phyloP scores from a whole-genome alignment of 164 flowering plant genomes.

The Tetrastigma voinierianum region DNA sequence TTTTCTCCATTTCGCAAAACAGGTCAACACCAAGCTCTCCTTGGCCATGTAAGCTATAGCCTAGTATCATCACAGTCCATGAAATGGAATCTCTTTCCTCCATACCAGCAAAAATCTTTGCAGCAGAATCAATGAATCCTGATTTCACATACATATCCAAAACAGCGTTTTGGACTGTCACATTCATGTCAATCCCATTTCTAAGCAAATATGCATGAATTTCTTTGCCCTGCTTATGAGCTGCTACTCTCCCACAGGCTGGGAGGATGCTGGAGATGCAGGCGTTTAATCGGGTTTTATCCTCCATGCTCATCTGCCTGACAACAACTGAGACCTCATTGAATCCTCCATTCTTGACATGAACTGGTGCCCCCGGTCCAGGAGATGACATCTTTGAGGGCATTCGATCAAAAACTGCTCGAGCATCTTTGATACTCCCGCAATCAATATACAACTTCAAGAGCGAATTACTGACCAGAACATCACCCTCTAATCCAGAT shows the following conservation, averaged over 20 bases:
- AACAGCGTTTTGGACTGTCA: slow-evolving; percentile 48
- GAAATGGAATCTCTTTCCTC: slow-evolving; percentile 47
- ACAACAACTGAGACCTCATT: slow-evolving; percentile 62
- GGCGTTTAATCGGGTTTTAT: slow-evolving; percentile 48
- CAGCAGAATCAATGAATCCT: slow-evolving; percentile 49
- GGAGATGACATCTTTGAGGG: slow-evolving; percentile 49
- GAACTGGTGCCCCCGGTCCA: slow-evolving; percentile 74
- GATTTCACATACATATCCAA: slow-evolving; percentile 77
- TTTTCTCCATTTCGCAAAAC: slow-evolving; percentile 42
- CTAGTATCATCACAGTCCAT: slow-evolving; percentile 73
- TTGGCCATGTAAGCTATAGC: slow-evolving; percentile 65
- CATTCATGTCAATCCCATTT: slow-evolving; percentile 29
- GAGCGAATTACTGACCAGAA: slow-evolving; percentile 60
- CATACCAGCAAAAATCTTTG: slow-evolving; percentile 44
- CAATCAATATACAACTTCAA: slow-evolving; percentile 69
- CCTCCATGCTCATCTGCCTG: slow-evolving; percentile 41
- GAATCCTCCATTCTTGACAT: slow-evolving; percentile 59
- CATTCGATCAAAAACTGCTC: slow-evolving; percentile 48
- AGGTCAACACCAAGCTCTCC: slow-evolving; percentile 50
- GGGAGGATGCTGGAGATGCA: slow-evolving; percentile 56
- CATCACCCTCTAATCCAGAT: slow-evolving; percentile 41
- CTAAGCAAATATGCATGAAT: slow-evolving; percentile 56
- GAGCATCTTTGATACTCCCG: slow-evolving; percentile 45
- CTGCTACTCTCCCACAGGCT: slow-evolving; percentile 65
- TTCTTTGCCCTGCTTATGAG: slow-evolving; percentile 63